Conservation (phyloP, 129 eudicot genomes). For the Flaveria robusta region DNA sequence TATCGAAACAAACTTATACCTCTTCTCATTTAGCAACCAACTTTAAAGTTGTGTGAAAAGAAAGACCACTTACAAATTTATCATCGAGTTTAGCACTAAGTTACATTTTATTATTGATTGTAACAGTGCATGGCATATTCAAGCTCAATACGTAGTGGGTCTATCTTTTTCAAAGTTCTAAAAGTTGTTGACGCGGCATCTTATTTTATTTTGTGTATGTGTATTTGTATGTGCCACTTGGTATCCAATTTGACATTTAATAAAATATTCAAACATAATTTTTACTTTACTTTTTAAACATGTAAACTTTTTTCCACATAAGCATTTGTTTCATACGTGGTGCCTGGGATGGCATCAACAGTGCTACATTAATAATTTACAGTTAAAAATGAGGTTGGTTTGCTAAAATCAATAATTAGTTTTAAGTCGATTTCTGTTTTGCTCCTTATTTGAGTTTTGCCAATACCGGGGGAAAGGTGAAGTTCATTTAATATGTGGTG, state of each 20-base stretch:
- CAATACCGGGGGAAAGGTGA: not conserved
- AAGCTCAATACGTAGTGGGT: conserved; percentile 2
- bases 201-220: not conserved
- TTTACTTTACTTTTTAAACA: too few relatives aligned
- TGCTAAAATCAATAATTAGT: not conserved
- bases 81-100: too few relatives aligned
- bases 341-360: not conserved
- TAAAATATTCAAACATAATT: too few relatives aligned
- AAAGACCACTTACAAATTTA: too few relatives aligned
- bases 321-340: not conserved
- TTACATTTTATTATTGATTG: not conserved
- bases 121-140: not conserved
- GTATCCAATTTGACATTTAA: not conserved
- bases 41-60: too few relatives aligned
- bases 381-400: not conserved
- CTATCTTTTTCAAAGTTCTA: too few relatives aligned
- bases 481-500: not conserved
- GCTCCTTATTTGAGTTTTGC: not conserved
- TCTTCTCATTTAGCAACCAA: not conserved
- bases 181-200: too few relatives aligned
- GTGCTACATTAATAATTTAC: not conserved
- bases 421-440: not conserved
- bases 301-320: not conserved
- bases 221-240: not conserved
- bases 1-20: not conserved